A percentile compares a stretch with the other conserved stretches of the same genome.
These are phyloP conservation scores for Gossypium ekmanianum DNA, from an alignment of 345 rosid genomes.

Conservation along the genomic window DNA sequence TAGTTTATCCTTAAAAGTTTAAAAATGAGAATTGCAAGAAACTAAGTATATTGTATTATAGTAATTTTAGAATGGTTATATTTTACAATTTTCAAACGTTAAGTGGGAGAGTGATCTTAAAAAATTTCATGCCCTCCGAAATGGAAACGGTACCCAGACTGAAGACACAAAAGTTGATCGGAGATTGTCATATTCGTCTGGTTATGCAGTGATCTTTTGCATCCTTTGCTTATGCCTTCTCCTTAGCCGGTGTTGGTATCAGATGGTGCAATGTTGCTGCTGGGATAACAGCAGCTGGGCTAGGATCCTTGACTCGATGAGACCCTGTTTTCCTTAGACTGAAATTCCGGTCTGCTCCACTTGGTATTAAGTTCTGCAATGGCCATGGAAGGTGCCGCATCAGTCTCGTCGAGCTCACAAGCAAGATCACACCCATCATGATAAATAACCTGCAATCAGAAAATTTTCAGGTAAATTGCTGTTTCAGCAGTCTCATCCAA, in stretches of 20 bases:
- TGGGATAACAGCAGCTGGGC: slow-evolving; percentile 57
- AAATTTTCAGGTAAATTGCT: background rate
- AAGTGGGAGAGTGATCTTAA: background rate
- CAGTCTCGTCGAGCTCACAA: slow-evolving; percentile 55
- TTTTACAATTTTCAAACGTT: slow-evolving; percentile 1
- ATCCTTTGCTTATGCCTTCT: slow-evolving; percentile 33
- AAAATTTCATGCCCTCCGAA: background rate
- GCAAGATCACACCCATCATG: slow-evolving; percentile 54
- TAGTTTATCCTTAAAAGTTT: too few species aligned
- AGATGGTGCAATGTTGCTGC: slow-evolving; percentile 65
- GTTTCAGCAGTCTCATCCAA: background rate
- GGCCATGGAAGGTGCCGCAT: slow-evolving; percentile 37
- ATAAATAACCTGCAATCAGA: slow-evolving; percentile 51
- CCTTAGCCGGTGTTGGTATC: slow-evolving; percentile 46
- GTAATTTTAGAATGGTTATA: background rate
- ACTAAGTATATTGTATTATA: background rate
- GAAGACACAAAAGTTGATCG: background rate
- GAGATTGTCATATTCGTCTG: too few species aligned
- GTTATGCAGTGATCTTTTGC: background rate
- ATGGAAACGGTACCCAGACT: background rate
- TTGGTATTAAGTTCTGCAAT: slow-evolving; percentile 24
- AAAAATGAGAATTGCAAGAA: background rate
- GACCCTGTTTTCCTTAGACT: slow-evolving; percentile 41
- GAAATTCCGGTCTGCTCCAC: slow-evolving; percentile 32
- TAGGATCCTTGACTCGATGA: slow-evolving; percentile 40